These are phyloP conservation scores for Monosporascus cannonballus DNA, from an alignment of 2,329 filamentous ascomycete species.

Conservation along the genomic window DNA sequence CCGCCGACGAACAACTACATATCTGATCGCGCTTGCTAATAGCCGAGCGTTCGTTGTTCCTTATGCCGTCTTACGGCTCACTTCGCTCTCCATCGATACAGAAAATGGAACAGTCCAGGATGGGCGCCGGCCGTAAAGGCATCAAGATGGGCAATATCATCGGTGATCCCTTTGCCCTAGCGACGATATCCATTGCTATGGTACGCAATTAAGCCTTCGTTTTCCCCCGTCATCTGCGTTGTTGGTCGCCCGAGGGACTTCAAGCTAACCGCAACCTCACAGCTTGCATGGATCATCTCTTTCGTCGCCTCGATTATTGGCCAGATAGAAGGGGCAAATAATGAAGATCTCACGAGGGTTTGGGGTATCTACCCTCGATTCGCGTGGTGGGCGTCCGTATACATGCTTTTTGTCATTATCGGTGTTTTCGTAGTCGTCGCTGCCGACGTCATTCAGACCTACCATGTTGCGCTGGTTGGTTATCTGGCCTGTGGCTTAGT, in stretches of 20 bases:
- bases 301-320: conserved; percentile 82
- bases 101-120: conserved; percentile 72
- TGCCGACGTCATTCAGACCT: conserved; percentile 77
- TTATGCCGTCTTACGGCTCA: conserved; percentile 72
- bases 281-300: conserved; percentile 94
- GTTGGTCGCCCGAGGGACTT: conserved; percentile 1
- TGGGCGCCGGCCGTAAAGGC: conserved; percentile 45
- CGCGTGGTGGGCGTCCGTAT: conserved; percentile 86
- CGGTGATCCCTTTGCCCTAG: conserved; percentile 92
- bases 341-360: conserved; percentile 17
- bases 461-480: conserved; percentile 85
- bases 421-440: conserved; percentile 79
- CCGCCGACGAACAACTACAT: conserved; percentile 8
- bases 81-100: conserved; percentile 65
- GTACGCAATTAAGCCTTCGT: conserved; percentile 50
- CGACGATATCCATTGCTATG: conserved; percentile 84
- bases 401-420: conserved; percentile 75
- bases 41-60: conserved; percentile 23
- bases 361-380: conserved; percentile 67
- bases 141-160: conserved; percentile 85
- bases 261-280: conserved; percentile 15
- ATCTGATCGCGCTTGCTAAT: not conserved
- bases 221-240: conserved; percentile 1
- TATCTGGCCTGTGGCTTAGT: conserved; percentile 81
- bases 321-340: conserved; percentile 35